Evolutionary conservation across 192 early-diverging fungal species (phyloP), one percentile per base, ranked within the genome.

Genomic region (Spinellus fusiger): DNA sequence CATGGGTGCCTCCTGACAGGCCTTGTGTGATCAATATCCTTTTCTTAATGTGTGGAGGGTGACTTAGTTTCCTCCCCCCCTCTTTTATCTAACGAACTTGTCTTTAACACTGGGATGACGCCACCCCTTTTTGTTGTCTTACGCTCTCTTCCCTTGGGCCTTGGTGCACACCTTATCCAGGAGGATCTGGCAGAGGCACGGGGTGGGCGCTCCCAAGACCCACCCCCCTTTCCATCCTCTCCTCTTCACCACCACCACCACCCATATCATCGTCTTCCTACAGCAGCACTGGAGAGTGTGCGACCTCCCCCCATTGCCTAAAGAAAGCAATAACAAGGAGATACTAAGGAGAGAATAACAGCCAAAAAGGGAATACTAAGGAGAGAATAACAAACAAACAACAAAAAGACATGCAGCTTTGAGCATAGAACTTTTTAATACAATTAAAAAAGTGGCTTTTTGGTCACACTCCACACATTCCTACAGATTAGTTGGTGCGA

Each of bases 1-100:
- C 65, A 9, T 71, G 69, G 69, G 59, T 56, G 13, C 69, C 69
- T 32, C 69, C 69, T 13, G 69, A 71, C 23, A 49, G 69, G 29
- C 69, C 69, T 32, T 56, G 63, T 9, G 55, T 71, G 62, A 71
- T 71, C 55, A 71, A 71, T 71, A 71, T 71, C 69, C 69, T 71
- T 71, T 70, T 71, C 56, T 60, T 16, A 37, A 46, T 52, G 15
- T 27, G 20, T 59, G 32, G 32, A 10, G 15, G 4, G 29, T 29
- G 38, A 55, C 25, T 33, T 28, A n/a, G 5, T 44, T 35, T 35
- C 29, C 8, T 6, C 61, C n/a, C n/a, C n/a, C n/a, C n/a, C n/a
- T n/a, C n/a, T n/a, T n/a, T n/a, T n/a, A n/a, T n/a, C n/a, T n/a
- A n/a, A n/a, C n/a, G n/a, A n/a, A 37, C 18, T 12, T 25, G 5